Base-by-base conservation (phyloP, 208 protist species). In the Naegleria lovaniensis region DNA sequence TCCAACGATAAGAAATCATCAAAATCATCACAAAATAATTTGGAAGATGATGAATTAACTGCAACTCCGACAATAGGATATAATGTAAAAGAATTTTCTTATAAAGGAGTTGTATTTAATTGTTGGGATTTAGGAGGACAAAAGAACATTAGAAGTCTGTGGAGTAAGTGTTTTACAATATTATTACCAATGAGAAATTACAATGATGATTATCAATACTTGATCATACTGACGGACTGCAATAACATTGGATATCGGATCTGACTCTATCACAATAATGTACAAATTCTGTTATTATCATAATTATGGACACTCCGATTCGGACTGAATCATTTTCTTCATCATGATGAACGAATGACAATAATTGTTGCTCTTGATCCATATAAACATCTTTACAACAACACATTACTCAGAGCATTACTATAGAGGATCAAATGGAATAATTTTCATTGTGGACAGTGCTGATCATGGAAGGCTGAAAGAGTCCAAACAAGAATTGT, bases 31-130 rank as follows among this genome's bases (percentile, higher is more conserved):
- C 55, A 67, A 67, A 67, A 11, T 79, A 33, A 36, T 79, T 36
- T 36, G 29, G 83, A 87, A 52, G 85, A 88, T 9, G 97, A 97
- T 67, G 97, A 99, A 93, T 96, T 98, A 84, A 95, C 97, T 85
- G 96, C 94, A n/a, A 99, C 97, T n/a, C 98, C 98, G 13, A 99
- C 98, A 84, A 98, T 99, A 90, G 97, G 97, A 51, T 97, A 98
- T 94, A 98, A 99, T 93, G 97, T 99, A n/a, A 98, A 99, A 93
- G 98, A 97, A 22, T 96, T 99, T 83, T 95, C 98, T 93, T 98
- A 98, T 94, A 99, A 98, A 94, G 98, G 98, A 92, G 95, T 98
- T 91, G 97, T 96, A 93, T 99, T 99, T 92, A 98, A 94, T 92
- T 97, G 98, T 93, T 99, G 97, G 98, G 97, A 98, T 92, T 95